Evolutionary conservation across 192 early-diverging fungal species (phyloP).

Genomic region (Backusella mclennaniae): DNA sequence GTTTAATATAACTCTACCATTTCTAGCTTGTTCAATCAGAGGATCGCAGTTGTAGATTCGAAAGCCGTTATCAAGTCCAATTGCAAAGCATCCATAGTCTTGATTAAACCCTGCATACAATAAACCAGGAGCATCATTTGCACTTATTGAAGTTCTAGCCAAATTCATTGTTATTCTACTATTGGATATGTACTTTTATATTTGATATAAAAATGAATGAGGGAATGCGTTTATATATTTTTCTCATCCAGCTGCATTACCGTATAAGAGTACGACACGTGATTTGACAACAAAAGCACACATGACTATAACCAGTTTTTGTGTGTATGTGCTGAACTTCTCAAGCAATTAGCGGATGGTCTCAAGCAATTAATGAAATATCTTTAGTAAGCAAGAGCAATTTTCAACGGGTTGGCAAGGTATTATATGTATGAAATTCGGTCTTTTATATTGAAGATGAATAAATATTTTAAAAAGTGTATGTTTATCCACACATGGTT

Average conservation of each 20-base stretch:
- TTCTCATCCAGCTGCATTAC: neutral
- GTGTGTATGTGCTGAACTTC: no score
- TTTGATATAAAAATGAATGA: neutral
- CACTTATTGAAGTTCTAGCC: slow-evolving; percentile 43
- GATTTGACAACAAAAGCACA: neutral
- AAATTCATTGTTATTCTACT: slow-evolving; percentile 26
- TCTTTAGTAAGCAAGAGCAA: no score
- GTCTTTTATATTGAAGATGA: no score
- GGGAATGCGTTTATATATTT: neutral
- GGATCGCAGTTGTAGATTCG: slow-evolving; percentile 85
- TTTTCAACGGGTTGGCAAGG: no score
- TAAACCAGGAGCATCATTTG: slow-evolving; percentile 58
- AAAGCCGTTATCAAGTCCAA: slow-evolving; percentile 79
- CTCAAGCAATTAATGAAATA: no score
- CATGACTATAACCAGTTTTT: no score
- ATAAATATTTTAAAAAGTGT: no score
- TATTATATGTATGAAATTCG: no score
- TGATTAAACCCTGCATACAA: slow-evolving; percentile 83
- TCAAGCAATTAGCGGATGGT: no score
- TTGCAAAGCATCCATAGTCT: slow-evolving; percentile 81
- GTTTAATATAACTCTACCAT: slow-evolving; percentile 39
- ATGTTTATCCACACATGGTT: no score
- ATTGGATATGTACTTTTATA: neutral
- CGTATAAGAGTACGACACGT: neutral
- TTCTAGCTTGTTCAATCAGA: slow-evolving; percentile 77